These are phyloP conservation scores for Macrotyloma uniflorum DNA, from an alignment of 306 rosid species.

Conservation along the genomic window DNA sequence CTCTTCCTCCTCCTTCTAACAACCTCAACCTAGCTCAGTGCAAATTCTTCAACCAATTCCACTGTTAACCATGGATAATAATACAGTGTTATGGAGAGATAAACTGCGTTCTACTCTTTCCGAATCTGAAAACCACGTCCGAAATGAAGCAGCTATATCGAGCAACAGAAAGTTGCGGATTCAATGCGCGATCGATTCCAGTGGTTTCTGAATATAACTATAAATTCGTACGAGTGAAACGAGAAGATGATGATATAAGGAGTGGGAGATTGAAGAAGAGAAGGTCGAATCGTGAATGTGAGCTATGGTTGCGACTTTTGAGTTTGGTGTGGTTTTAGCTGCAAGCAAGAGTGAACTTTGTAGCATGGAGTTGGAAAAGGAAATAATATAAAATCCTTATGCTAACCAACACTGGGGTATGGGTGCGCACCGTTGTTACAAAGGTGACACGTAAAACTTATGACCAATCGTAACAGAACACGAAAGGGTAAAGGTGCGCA, in stretches of 20 bases:
- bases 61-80: background rate
- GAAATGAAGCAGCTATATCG: background rate
- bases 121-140: background rate
- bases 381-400: background rate
- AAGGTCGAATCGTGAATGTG: background rate
- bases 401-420: slow-evolving; percentile 17
- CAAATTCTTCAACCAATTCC: background rate
- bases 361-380: background rate
- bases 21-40: background rate
- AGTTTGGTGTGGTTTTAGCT: slow-evolving; percentile 32
- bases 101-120: background rate
- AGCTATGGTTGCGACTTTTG: background rate
- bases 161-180: background rate
- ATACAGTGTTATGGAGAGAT: background rate
- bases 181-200: background rate
- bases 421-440: background rate
- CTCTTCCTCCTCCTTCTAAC: background rate
- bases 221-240: background rate
- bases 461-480: slow-evolving; percentile 8
- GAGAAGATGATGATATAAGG: background rate
- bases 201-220: no score
- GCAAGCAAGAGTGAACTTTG: background rate
- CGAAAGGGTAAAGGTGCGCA: slow-evolving; percentile 9
- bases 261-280: background rate
- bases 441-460: slow-evolving; percentile 35